Evolutionary conservation across 129 eudicot species (phyloP), one percentile per base, ranked within the genome.

Genomic region (Helichrysum umbraculigerum): DNA sequence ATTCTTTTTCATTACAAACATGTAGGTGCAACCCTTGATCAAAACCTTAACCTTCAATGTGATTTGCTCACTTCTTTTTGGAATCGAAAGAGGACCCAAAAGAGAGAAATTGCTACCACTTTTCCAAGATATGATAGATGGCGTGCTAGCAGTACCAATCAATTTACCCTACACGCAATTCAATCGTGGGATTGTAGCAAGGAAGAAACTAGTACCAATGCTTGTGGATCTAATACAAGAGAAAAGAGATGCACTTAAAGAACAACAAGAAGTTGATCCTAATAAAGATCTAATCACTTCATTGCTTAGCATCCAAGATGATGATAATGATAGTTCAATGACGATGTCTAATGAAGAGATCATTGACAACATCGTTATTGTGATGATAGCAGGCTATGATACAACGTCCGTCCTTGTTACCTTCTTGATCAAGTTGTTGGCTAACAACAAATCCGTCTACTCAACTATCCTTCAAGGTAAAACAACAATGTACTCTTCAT

Each of bases 361-460:
- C 74, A 65, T 81, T 35, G 85, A 85, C 81, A 85, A 85, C 37
- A 14, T 65, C 61, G 20, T 77, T 15, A 3, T 69, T 22, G 44
- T 77, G 62, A 77, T 85, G 85, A 16, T 85, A 56, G 88, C 88
- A 30, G 85, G 88, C 22, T 77, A 85, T 44, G 88, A 81, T 39
- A 77, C 85, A 28, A 76, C 85, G 2, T 81, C 88, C 0, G 7
- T 64, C 20, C 88, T 85, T 73, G 28, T 85, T 56, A 81, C 88
- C 6, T 85, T 81, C 69, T 74, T 78, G 70, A 69, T 85, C 44
- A 81, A 51, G 59, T 73, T 85, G 65, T 74, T 85, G 71, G 88
- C 81, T 5, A 76, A 66, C 39, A 57, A 78, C 15, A 56, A 59
- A 74, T 58, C 80, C 2, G 11, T 85, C 32, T 85, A 78, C 67